Conservation (phyloP, 2,329 filamentous ascomycete genomes). For the Neopestalotiopsis sp. region DNA sequence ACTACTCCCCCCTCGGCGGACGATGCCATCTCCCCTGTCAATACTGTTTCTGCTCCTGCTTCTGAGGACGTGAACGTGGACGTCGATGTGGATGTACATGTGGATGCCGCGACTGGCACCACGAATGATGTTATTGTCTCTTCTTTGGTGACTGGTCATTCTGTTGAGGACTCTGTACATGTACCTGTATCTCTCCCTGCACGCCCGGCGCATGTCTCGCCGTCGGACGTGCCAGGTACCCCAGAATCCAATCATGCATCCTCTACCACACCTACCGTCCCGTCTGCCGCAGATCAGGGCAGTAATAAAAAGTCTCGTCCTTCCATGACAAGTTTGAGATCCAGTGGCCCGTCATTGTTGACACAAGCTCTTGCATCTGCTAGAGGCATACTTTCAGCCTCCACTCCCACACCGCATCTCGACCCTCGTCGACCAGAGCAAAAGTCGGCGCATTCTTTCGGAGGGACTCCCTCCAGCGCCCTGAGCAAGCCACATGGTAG, state of each 20-base stretch:
- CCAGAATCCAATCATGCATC: slow-evolving; percentile 16
- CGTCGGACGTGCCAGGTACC: slow-evolving; percentile 19
- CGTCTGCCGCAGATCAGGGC: slow-evolving; percentile 37
- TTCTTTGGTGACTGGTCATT: slow-evolving; percentile 31
- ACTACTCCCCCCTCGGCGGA: background rate
- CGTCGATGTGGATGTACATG: slow-evolving; percentile 10
- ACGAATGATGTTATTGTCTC: slow-evolving; percentile 33
- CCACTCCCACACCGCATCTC: slow-evolving; percentile 26
- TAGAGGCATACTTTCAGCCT: slow-evolving; percentile 50
- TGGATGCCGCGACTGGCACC: slow-evolving; percentile 27
- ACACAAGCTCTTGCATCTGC: slow-evolving; percentile 64
- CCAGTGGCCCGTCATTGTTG: slow-evolving; percentile 59
- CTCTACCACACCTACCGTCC: slow-evolving; percentile 19
- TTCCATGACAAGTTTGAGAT: slow-evolving; percentile 46
- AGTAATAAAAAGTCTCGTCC: slow-evolving; percentile 53
- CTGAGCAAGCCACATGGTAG: slow-evolving; percentile 27
- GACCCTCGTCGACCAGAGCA: slow-evolving; percentile 32
- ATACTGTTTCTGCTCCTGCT: background rate
- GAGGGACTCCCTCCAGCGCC: slow-evolving; percentile 25
- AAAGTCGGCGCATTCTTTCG: slow-evolving; percentile 26
- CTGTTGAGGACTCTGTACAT: slow-evolving; percentile 19
- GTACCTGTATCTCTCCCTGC: slow-evolving; percentile 21
- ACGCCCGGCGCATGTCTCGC: slow-evolving; percentile 16
- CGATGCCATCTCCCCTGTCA: background rate
- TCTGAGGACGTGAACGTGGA: slow-evolving; percentile 12